phyloP scores from a whole-genome alignment of 352 stramenopile species.

The Globisporangium mamillatum region DNA sequence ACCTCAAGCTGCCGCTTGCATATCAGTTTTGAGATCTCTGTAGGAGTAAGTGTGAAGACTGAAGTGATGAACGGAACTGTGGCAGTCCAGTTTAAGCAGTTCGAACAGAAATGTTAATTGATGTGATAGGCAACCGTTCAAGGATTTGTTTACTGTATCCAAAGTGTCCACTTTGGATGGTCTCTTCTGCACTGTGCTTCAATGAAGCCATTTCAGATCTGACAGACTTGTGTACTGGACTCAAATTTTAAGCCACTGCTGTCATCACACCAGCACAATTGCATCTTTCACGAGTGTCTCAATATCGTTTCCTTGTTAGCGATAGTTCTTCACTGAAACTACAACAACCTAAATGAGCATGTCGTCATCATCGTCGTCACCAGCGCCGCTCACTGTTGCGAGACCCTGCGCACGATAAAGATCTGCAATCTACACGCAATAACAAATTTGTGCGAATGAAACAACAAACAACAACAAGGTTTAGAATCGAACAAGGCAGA shows the following conservation, averaged over 20 bases:
- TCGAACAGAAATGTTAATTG: background rate
- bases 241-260: background rate
- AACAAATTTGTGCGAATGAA: conserved; percentile 1
- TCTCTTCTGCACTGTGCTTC: background rate
- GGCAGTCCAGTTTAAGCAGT: background rate
- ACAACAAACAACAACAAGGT: background rate
- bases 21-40: no score
- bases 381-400: conserved; percentile 52
- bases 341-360: conserved; percentile 69
- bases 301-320: background rate
- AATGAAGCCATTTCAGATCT: background rate
- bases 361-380: conserved; percentile 72
- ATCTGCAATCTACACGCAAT: conserved; percentile 63
- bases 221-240: background rate
- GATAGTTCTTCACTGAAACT: background rate
- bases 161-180: background rate
- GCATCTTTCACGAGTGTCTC: background rate
- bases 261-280: background rate
- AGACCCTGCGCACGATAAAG: conserved; percentile 78
- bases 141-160: background rate
- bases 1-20: no score
- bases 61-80: background rate
- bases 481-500: background rate
- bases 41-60: no score
- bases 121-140: background rate